A percentile compares a stretch with the other conserved stretches of the same genome.
Evolutionary conservation across 2,329 filamentous ascomycete genomes (phyloP).

Genomic region (Epichloe gansuensis): DNA sequence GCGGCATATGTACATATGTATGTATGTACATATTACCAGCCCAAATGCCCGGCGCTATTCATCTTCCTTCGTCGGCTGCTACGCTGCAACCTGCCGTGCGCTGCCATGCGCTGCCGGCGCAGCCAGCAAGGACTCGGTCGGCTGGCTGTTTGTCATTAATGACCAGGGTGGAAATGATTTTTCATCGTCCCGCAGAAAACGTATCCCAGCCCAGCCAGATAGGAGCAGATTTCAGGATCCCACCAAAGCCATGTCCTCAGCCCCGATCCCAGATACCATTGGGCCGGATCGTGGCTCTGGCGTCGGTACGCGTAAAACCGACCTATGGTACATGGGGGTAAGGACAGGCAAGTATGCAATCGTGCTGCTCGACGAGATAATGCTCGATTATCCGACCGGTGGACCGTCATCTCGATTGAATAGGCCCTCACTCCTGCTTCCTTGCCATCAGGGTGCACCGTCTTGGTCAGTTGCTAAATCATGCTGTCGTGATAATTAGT

Average conservation of each 20-base stretch:
- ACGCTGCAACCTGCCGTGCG: not conserved
- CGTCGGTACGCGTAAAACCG: not conserved
- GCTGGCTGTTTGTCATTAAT: not conserved
- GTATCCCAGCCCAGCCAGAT: not conserved
- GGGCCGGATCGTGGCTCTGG: not conserved
- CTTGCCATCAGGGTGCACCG: not conserved
- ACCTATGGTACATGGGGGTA: not conserved
- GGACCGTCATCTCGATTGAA: not conserved
- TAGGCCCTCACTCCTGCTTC: not conserved
- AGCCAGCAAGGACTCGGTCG: not conserved
- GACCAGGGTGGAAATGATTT: not conserved
- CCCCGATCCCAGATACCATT: not conserved
- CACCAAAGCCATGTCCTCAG: not conserved
- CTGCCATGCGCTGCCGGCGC: not conserved
- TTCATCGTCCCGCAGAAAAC: too few relatives aligned
- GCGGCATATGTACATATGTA: not conserved
- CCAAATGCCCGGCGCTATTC: conserved; percentile 1
- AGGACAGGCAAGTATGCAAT: too few relatives aligned
- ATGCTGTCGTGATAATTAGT: too few relatives aligned
- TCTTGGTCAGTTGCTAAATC: too few relatives aligned
- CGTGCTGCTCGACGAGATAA: not conserved
- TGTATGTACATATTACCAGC: too few relatives aligned
- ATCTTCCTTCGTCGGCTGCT: not conserved
- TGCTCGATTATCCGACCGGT: not conserved
- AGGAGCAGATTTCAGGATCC: not conserved